These are phyloP conservation scores for Geoglossum glabrum DNA, from an alignment of 495 filamentous ascomycete genomes.

Conservation along the genomic window DNA sequence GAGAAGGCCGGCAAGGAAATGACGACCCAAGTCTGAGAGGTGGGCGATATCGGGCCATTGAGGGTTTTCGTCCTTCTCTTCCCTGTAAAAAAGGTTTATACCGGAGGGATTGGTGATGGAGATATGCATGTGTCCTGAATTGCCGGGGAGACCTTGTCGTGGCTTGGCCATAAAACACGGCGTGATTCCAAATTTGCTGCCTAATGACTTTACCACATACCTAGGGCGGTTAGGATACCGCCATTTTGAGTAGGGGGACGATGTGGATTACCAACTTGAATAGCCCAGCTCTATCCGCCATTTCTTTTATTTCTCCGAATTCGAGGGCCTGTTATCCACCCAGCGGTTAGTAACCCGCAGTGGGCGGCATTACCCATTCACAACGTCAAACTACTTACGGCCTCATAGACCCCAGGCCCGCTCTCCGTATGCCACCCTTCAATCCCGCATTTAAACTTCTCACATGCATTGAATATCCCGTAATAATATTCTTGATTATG, in stretches of 20 bases:
- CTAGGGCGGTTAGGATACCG: constrained; percentile 9
- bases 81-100: constrained; percentile 65
- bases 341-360: not conserved
- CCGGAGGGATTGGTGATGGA: constrained; percentile 50
- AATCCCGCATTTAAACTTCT: constrained; percentile 59
- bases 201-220: constrained; percentile 72
- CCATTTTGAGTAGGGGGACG: not conserved
- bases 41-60: constrained; percentile 50
- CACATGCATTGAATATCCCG: constrained; percentile 66
- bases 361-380: not conserved
- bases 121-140: constrained; percentile 88
- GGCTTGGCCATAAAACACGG: constrained; percentile 99
- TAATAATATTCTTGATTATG: constrained; percentile 95
- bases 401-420: constrained; percentile 90
- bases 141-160: constrained; percentile 69
- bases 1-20: constrained; percentile 81
- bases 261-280: constrained; percentile 49
- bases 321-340: constrained; percentile 40
- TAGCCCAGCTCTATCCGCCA: constrained; percentile 77
- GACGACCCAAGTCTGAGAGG: constrained; percentile 72
- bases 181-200: constrained; percentile 70
- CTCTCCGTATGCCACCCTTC: constrained; percentile 98
- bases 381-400: constrained; percentile 28
- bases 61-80: constrained; percentile 44
- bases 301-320: constrained; percentile 61